These are phyloP conservation scores for Phaseolus lunatus DNA, from an alignment of 306 rosid genomes.

Conservation along the genomic window DNA sequence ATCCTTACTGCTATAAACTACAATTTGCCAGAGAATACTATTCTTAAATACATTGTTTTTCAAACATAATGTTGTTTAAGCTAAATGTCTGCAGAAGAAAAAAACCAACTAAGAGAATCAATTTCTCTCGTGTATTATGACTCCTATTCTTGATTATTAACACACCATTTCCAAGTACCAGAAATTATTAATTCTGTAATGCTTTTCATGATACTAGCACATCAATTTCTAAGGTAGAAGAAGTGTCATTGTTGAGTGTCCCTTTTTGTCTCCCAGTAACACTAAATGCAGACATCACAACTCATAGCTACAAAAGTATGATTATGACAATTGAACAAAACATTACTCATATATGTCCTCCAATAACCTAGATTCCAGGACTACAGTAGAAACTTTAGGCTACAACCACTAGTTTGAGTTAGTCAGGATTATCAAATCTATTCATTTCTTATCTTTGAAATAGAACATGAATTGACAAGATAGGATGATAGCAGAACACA, in stretches of 20 bases:
- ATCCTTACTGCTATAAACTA: conserved; percentile 29
- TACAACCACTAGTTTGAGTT: conserved; percentile 35
- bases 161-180: neutral
- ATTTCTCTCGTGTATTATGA: conserved; percentile 45
- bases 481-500: neutral
- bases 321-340: conserved; percentile 37
- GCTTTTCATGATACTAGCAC: conserved; percentile 46
- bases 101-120: conserved; percentile 49
- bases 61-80: conserved; percentile 47
- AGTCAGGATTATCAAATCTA: conserved; percentile 29
- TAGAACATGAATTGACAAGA: conserved; percentile 43
- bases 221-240: conserved; percentile 54
- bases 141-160: conserved; percentile 37
- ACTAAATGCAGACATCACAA: conserved; percentile 44
- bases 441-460: conserved; percentile 37
- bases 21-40: conserved; percentile 31
- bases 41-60: conserved; percentile 52
- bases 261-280: conserved; percentile 50
- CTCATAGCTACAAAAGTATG: conserved; percentile 11
- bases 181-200: conserved; percentile 29
- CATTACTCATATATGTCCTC: conserved; percentile 39
- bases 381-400: conserved; percentile 43
- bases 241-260: conserved; percentile 46
- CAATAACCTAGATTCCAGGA: conserved; percentile 49
- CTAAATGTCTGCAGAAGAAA: conserved; percentile 40